Evolutionary conservation across 176 grass and related monocot species (phyloP), one percentile per base, ranked within the genome.

Genomic region (Musa troglodytarum): DNA sequence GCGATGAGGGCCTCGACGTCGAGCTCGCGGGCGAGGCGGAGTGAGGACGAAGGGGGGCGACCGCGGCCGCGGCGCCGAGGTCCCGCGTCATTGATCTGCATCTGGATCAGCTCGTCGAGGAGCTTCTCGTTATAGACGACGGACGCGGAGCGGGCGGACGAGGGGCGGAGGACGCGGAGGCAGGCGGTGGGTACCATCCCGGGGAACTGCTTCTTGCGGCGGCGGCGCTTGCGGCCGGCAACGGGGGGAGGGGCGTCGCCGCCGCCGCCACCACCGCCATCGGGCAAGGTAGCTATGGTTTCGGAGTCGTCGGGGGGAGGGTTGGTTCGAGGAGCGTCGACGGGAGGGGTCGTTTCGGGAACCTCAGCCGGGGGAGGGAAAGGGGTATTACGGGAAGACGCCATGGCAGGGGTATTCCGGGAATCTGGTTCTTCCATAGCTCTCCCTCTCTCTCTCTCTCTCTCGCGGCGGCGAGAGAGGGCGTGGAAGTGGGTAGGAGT

Each of bases 131-230:
- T 57, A 50, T 87, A 78, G 13, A 69, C 65, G 21, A 62, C 62
- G 17, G 73, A 65, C 14, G 82, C 50, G 23, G 90, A 74, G 11
- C 83, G 74, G 1, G 92, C 10, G 56, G 78, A 53, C 22, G 69
- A 78, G 66, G 73, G 81, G 25, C 82, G 82, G 15, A 91, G 84
- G 16, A 91, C 83, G 61, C 86, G 88, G 65, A 98, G 82, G 9
- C 86, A 80, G 25, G 78, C 75, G 28, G 91, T 88, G 12, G 95
- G 90, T 19, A 98, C 88, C 95, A 98, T 98, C 34, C 81, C 95
- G 0, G 90, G 90, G 69, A 98, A 98, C 84, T 89, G 95, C 82
- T 98, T 98, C 95, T 91, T 98, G 11, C 88, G 95, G 49, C 95
- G 88, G 78, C 91, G 88, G 66, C 95, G 95, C 79, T 88, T 88